These are phyloP conservation scores for Phytophthora syringae DNA, from an alignment of 352 stramenopile species.

Conservation along the genomic window DNA sequence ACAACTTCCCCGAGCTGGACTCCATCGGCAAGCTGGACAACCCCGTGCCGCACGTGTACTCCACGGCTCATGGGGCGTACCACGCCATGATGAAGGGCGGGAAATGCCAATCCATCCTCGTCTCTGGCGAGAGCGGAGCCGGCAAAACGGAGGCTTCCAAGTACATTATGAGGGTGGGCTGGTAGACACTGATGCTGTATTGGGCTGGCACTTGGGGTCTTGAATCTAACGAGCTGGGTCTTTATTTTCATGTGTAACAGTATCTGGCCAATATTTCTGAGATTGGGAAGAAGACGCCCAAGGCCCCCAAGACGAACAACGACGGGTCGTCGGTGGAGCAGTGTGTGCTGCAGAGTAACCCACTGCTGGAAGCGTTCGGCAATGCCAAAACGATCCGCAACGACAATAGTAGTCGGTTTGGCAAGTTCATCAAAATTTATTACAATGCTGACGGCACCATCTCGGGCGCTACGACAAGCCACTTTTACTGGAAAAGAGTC, in stretches of 20 bases:
- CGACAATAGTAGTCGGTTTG: slow-evolving; percentile 96
- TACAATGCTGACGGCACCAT: slow-evolving; percentile 93
- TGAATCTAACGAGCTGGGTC: slow-evolving; percentile 11
- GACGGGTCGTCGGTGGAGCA: slow-evolving; percentile 84
- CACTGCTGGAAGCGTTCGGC: slow-evolving; percentile 92
- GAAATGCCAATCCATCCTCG: slow-evolving; percentile 89
- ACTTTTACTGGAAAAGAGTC: slow-evolving; percentile 99
- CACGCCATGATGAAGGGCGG: slow-evolving; percentile 76
- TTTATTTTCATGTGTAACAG: slow-evolving; percentile 37
- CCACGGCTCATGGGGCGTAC: slow-evolving; percentile 83
- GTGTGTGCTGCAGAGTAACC: slow-evolving; percentile 93
- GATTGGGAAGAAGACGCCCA: slow-evolving; percentile 81
- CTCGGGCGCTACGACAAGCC: slow-evolving; percentile 93
- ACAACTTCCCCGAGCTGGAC: slow-evolving; percentile 91
- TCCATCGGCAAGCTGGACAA: slow-evolving; percentile 89
- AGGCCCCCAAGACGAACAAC: slow-evolving; percentile 66
- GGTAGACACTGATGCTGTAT: not conserved
- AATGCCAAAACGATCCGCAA: slow-evolving; percentile 96
- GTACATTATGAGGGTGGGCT: slow-evolving; percentile 89
- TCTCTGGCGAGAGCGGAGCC: slow-evolving; percentile 87
- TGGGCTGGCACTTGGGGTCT: not conserved
- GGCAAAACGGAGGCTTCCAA: slow-evolving; percentile 92
- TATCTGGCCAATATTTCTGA: slow-evolving; percentile 92
- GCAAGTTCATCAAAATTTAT: slow-evolving; percentile 97
- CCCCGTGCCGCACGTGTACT: slow-evolving; percentile 87